Percentiles rank a stretch among this genome's conserved stretches.
Conservation (phyloP, 768 basidiomycete genomes). For the Cystoderma amianthinum region DNA sequence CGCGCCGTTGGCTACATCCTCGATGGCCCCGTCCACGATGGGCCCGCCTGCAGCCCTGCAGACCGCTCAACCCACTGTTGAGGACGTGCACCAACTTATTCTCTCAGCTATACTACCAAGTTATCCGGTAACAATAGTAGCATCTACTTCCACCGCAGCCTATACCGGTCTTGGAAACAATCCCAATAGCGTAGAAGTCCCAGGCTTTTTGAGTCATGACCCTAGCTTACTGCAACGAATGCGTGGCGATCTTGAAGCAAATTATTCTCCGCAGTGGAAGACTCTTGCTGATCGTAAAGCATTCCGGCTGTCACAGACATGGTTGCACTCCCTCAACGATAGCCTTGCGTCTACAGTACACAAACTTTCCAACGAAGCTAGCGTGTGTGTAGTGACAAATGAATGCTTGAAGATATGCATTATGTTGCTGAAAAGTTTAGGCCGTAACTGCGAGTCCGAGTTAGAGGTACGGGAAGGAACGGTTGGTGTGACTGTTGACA, state of each 20-base stretch:
- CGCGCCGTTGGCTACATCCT: no score
- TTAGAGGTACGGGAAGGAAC: not conserved
- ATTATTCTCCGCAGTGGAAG: constrained; percentile 15
- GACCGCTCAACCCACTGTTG: no score
- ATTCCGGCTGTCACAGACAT: not conserved
- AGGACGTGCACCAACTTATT: no score
- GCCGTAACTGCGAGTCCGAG: not conserved
- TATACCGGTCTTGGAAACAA: not conserved
- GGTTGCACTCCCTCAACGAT: not conserved
- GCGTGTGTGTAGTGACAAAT: not conserved
- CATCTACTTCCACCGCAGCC: no score
- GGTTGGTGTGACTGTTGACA: not conserved
- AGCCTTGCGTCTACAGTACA: not conserved
- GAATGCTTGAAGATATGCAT: not conserved
- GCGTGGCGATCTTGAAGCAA: constrained; percentile 5
- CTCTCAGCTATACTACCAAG: no score
- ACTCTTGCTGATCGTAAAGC: not conserved
- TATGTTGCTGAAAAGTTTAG: not conserved
- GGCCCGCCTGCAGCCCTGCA: no score
- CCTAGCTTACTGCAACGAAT: constrained; percentile 2
- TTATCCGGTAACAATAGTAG: no score
- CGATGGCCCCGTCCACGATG: no score
- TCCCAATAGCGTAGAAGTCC: no score
- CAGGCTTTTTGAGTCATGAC: no score
- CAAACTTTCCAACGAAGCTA: not conserved